These are phyloP conservation scores for Irpex sp. DNA, from an alignment of 1,284 basidiomycete genomes.

Conservation along the genomic window DNA sequence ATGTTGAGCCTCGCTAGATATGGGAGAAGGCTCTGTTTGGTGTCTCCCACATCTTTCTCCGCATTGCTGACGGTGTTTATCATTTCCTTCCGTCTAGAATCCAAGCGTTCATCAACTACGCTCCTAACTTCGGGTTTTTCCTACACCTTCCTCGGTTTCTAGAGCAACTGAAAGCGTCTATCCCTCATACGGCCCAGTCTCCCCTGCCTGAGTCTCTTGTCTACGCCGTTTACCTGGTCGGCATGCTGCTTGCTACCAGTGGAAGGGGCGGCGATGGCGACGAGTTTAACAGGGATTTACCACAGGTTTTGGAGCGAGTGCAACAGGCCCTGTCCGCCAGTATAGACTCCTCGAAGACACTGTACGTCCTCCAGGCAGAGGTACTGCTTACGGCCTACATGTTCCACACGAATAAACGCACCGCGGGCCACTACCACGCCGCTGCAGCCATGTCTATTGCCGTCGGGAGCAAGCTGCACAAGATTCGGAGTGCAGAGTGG, in stretches of 20 bases:
- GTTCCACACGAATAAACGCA: conserved; percentile 33
- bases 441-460: conserved; percentile 40
- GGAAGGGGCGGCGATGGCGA: conserved; percentile 6
- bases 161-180: conserved; percentile 20
- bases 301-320: conserved; percentile 26
- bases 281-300: conserved; percentile 19
- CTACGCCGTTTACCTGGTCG: conserved; percentile 24
- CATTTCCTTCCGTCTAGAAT: conserved; percentile 22
- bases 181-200: conserved; percentile 19
- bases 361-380: conserved; percentile 44
- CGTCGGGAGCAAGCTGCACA: conserved; percentile 34
- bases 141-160: conserved; percentile 35
- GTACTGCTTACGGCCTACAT: conserved; percentile 44
- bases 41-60: background rate
- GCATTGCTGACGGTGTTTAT: background rate
- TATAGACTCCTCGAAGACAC: conserved; percentile 32
- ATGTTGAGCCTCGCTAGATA: background rate
- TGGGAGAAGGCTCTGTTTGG: background rate
- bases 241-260: conserved; percentile 18
- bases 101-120: conserved; percentile 32
- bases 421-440: conserved; percentile 42
- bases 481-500: conserved; percentile 26
- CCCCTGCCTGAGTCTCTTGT: conserved; percentile 21
- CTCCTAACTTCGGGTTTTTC: conserved; percentile 38
- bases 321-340: conserved; percentile 29